Evolutionary conservation across 768 basidiomycete genomes (phyloP).

Genomic region (Hygrophoropsis aurantiaca): DNA sequence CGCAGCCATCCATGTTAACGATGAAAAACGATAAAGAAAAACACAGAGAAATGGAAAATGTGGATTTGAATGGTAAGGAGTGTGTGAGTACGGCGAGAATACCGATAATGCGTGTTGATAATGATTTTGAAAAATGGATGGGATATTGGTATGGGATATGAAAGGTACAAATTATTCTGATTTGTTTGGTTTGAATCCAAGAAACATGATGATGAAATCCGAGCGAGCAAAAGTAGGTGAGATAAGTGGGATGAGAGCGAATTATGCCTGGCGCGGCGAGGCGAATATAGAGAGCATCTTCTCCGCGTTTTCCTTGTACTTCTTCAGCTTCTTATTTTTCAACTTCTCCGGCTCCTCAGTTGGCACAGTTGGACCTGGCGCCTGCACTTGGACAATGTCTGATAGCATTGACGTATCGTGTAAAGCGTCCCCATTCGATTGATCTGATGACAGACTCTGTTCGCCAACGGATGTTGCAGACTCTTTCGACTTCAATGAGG

Average conservation of each 20-base stretch:
- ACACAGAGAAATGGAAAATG: conserved; percentile 11
- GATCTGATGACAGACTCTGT: conserved; percentile 70
- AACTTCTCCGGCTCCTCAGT: conserved; percentile 54
- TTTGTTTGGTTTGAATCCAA: conserved; percentile 6
- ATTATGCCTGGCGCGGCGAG: conserved; percentile 54
- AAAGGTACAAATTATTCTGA: conserved; percentile 21
- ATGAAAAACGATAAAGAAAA: conserved; percentile 9
- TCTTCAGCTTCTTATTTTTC: conserved; percentile 77
- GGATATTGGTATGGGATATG: too few relatives aligned
- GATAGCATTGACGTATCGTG: conserved; percentile 23
- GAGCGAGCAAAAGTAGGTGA: conserved; percentile 13
- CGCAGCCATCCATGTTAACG: conserved; percentile 19
- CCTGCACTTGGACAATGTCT: conserved; percentile 29
- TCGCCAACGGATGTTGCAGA: conserved; percentile 74
- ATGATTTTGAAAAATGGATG: too few relatives aligned
- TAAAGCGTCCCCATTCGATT: conserved; percentile 55
- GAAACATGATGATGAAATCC: background rate
- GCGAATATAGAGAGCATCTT: conserved; percentile 83
- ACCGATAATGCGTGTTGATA: conserved; percentile 33
- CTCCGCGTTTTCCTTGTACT: conserved; percentile 86
- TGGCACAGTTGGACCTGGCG: conserved; percentile 12
- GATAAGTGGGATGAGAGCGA: conserved; percentile 9
- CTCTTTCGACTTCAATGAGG: conserved; percentile 79
- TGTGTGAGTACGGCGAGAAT: conserved; percentile 7
- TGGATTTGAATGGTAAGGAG: conserved; percentile 15